Base-by-base conservation (phyloP, 139 green algal species). In the Chlorella sp. region DNA sequence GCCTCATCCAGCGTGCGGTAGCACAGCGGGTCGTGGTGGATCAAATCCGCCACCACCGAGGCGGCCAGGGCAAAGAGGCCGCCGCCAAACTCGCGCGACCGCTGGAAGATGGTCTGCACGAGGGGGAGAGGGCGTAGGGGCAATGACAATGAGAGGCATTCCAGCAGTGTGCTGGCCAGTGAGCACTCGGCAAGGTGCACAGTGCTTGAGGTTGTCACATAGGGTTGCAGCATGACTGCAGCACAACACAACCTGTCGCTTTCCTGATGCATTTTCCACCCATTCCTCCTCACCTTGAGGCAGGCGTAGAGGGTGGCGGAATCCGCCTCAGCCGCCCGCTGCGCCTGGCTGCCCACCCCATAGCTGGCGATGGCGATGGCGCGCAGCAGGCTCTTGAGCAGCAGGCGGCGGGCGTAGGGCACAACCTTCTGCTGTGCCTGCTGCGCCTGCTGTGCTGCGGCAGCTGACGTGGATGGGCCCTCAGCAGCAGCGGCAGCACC, bases 21-120 rank as follows among this genome's bases (percentile, higher is more conserved):
- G 78, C 90, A 91, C 78, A 96, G 94, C 17, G 97, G 97, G 86
- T 99, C 97, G 57, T 98, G 92, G 89, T 99, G 95, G 39, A 99
- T 94, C 17, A 97, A 87, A 85, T 98, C 96, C 0, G 91, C 93
- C 68, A 98, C 90, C n/a, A 99, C 91, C 12, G 88, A 92, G 26
- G 95, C 92, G 5, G 96, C 96, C 63, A 99, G 93, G 6, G 95
- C 90, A 87, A 98, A 99, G 56, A 99, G 89, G 41, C 89, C 91
- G 78, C 94, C 94, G 16, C 96, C 97, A 88, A 98, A 99, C 34
- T 93, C 89, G 51, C 51, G 51, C 51, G 51, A 60, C 26, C 93
- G 86, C 25, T 86, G 60, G 81, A 98, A 97, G 64, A 99, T 93
- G 12, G 51, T 60, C 51, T 60, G 51, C 51, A n/a, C n/a, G n/a